Base-by-base conservation (phyloP, 306 rosid species). In the Quercus mongolica region DNA sequence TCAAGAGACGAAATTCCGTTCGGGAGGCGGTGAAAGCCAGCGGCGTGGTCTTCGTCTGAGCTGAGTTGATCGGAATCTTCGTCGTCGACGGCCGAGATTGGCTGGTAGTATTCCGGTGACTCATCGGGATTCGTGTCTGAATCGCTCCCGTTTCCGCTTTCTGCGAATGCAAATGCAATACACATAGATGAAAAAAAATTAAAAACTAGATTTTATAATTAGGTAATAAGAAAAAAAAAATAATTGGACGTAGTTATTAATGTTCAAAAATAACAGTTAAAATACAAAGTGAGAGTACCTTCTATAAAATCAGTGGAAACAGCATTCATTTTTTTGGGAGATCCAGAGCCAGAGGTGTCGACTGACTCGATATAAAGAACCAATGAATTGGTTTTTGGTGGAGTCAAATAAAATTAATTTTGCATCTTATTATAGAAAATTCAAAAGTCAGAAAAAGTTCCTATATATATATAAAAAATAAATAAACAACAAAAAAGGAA, bases 41-140 rank as follows among this genome's bases (percentile, higher is more conserved):
- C 35, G 20, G 54, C 83, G 74, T 70, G 51, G 38, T 90, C 94
- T 4, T 83, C 88, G 70, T 84, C 90, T 0, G 85, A 83, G 69
- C 74, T 85, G 17, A 67, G 64, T 59, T 71, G 78, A 7, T 79
- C 85, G 67, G 80, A 76, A n/a, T 81, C 87, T 19, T 76, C 87
- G 30, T 77, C 88, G 12, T 87, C 90, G 17, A 85, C 56, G 59
- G 81, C 89, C 31, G 94, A 87, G 77, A 96, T 90, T 10, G 98
- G 96, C 74, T 90, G 87, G 82, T 93, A 96, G 82, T 91, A 80
- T 62, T 88, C 98, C 79, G 84, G 77, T 20, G 54, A 77, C 12
- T 77, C 92, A 23, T 85, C 92, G 69, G 87, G 63, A 84, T 86
- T 90, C 13, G 89, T 72, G 63, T 93, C 99, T 2, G 99, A 90